These are phyloP conservation scores for Aspergillus brunneoviolaceus DNA, from an alignment of 2,329 filamentous ascomycete species.

Conservation along the genomic window DNA sequence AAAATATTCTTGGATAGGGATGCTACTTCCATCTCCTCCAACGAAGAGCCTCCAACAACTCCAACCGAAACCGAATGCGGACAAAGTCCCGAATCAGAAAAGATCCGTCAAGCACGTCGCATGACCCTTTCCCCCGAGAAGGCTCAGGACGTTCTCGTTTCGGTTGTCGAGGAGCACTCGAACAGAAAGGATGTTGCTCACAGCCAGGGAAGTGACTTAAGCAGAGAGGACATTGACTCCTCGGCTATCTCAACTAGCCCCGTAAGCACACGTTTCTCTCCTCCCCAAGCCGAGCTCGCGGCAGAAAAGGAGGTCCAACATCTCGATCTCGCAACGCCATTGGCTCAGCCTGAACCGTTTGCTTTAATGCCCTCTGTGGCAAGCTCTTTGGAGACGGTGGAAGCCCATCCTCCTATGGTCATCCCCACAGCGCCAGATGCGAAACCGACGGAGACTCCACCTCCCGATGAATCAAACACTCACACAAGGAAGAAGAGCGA, in stretches of 20 bases:
- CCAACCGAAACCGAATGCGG: constrained; percentile 37
- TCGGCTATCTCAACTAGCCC: constrained; percentile 19
- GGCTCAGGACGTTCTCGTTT: constrained; percentile 62
- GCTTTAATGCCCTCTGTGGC: constrained; percentile 13
- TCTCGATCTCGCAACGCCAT: constrained; percentile 57
- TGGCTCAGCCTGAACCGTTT: constrained; percentile 26
- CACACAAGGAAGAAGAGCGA: constrained; percentile 17
- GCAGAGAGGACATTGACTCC: constrained; percentile 25
- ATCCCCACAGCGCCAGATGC: constrained; percentile 10
- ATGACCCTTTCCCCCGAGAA: constrained; percentile 60
- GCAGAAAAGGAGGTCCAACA: constrained; percentile 58
- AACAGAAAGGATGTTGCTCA: constrained; percentile 34
- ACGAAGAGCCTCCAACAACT: constrained; percentile 62
- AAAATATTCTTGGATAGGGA: constrained; percentile 90
- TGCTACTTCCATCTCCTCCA: constrained; percentile 70
- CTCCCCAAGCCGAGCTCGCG: constrained; percentile 26
- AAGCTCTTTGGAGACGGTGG: constrained; percentile 8
- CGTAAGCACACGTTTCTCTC: constrained; percentile 18
- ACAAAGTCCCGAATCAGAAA: constrained; percentile 29
- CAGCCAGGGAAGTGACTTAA: constrained; percentile 11
- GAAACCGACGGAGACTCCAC: constrained; percentile 7
- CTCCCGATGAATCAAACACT: constrained; percentile 14
- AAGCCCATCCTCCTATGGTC: constrained; percentile 5
- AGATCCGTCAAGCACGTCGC: constrained; percentile 36
- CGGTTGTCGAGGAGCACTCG: constrained; percentile 64